A percentile compares a stretch with the other conserved stretches of the same genome.
Conservation (phyloP, 2,329 filamentous ascomycete genomes). For the Dactylellina cionopaga region DNA sequence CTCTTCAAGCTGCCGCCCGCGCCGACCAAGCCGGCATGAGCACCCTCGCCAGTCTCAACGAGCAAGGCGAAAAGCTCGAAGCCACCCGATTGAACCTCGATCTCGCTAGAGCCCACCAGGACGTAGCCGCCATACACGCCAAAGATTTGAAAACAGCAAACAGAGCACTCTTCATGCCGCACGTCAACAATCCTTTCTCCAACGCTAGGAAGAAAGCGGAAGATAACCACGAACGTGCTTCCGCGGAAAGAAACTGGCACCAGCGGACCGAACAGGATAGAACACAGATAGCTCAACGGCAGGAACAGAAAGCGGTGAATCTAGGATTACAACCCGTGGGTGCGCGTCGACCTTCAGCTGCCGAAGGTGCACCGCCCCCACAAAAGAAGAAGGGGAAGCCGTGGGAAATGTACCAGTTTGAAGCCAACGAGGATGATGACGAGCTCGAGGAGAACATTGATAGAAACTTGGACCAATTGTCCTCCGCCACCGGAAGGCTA, state of each 20-base stretch:
- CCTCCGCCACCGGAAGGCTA: constrained; percentile 73
- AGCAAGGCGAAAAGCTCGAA: constrained; percentile 81
- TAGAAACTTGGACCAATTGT: constrained; percentile 70
- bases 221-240: constrained; percentile 10
- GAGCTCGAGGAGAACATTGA: constrained; percentile 78
- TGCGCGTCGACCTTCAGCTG: not conserved
- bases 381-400: constrained; percentile 66
- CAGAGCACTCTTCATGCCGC: constrained; percentile 27
- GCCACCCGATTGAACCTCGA: constrained; percentile 86
- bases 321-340: constrained; percentile 14
- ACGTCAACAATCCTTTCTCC: constrained; percentile 25
- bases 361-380: constrained; percentile 55
- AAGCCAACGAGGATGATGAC: constrained; percentile 77
- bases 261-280: constrained; percentile 64
- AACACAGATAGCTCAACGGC: constrained; percentile 64
- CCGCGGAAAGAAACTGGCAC: not conserved
- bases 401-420: constrained; percentile 78
- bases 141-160: constrained; percentile 63
- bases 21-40: constrained; percentile 76
- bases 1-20: constrained; percentile 73
- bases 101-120: constrained; percentile 67
- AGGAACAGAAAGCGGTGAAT: constrained; percentile 18
- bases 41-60: constrained; percentile 77
- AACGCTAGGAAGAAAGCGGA: constrained; percentile 1
- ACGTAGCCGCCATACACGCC: constrained; percentile 28